Conservation (phyloP, 768 basidiomycete species). For the Agrocybe praecox region DNA sequence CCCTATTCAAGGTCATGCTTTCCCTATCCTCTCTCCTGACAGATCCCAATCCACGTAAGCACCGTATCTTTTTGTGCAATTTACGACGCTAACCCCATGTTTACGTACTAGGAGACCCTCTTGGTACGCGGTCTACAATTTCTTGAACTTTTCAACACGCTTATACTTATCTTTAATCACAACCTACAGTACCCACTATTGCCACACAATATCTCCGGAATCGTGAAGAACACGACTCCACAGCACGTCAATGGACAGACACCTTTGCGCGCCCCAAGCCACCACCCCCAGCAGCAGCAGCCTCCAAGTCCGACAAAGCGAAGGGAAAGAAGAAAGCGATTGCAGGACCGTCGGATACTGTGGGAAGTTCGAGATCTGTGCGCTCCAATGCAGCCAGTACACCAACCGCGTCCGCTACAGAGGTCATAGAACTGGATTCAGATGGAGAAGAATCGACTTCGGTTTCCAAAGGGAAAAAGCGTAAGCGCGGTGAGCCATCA, state of each 20-base stretch:
- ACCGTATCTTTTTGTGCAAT: neutral
- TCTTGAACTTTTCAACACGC: neutral
- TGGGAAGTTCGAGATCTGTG: slow-evolving; percentile 11
- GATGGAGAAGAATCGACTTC: slow-evolving; percentile 22
- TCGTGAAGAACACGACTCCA: slow-evolving; percentile 72
- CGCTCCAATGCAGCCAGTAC: slow-evolving; percentile 7
- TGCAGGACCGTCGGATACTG: slow-evolving; percentile 15
- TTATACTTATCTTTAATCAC: neutral
- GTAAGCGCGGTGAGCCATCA: slow-evolving; percentile 10
- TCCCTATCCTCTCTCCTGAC: slow-evolving; percentile 91
- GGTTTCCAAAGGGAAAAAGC: slow-evolving; percentile 13
- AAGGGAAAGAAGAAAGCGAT: slow-evolving; percentile 39
- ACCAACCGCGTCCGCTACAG: neutral
- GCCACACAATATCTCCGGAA: slow-evolving; percentile 69
- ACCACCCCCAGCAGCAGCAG: slow-evolving; percentile 25
- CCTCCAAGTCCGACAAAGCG: slow-evolving; percentile 20
- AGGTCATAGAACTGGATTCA: slow-evolving; percentile 32
- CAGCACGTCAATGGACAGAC: slow-evolving; percentile 78
- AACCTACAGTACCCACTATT: slow-evolving; percentile 63
- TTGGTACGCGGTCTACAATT: slow-evolving; percentile 45
- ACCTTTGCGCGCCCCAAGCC: slow-evolving; percentile 61
- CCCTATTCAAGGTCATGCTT: slow-evolving; percentile 92
- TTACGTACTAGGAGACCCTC: slow-evolving; percentile 58
- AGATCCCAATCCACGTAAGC: slow-evolving; percentile 91
- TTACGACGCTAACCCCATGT: slow-evolving; percentile 7